phyloP scores from a whole-genome alignment of 208 protist genomes.

The Wallacemonas sp. region DNA sequence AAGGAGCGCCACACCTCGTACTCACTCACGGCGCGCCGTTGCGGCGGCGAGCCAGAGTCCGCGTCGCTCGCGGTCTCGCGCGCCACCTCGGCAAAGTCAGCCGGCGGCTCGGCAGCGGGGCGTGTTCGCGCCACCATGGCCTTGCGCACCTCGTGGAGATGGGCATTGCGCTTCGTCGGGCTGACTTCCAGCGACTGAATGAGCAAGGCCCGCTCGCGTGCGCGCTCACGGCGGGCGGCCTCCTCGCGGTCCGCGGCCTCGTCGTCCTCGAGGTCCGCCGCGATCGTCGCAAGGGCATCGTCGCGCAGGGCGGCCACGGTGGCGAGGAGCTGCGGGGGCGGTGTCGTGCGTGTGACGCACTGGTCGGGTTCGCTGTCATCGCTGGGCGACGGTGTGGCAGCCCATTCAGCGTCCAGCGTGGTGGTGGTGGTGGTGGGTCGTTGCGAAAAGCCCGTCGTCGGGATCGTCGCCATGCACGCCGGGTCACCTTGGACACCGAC shows the following conservation, averaged over 20 bases:
- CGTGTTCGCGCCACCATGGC: constrained; percentile 1
- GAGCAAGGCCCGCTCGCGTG: constrained; percentile 6
- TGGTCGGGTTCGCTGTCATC: background rate
- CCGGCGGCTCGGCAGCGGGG: background rate
- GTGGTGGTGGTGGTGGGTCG: no score
- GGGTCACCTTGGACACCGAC: constrained; percentile 8
- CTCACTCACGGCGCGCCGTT: background rate
- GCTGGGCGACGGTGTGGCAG: background rate
- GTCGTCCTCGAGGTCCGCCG: background rate
- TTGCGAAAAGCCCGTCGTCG: no score
- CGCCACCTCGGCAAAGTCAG: background rate
- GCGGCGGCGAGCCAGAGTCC: background rate
- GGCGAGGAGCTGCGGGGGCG: background rate
- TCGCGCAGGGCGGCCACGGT: constrained; percentile 10
- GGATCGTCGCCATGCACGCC: constrained; percentile 4
- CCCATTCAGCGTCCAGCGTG: no score
- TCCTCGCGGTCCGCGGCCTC: background rate
- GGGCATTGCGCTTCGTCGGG: constrained; percentile 9
- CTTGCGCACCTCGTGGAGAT: constrained; percentile 7
- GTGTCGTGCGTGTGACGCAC: background rate
- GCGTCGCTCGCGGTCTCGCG: background rate
- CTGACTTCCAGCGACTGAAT: constrained; percentile 14
- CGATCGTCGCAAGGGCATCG: background rate
- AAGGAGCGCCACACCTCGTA: background rate
- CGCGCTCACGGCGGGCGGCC: background rate